phyloP scores from a whole-genome alignment of 768 basidiomycete genomes.

The Clitopilus hobsonii region DNA sequence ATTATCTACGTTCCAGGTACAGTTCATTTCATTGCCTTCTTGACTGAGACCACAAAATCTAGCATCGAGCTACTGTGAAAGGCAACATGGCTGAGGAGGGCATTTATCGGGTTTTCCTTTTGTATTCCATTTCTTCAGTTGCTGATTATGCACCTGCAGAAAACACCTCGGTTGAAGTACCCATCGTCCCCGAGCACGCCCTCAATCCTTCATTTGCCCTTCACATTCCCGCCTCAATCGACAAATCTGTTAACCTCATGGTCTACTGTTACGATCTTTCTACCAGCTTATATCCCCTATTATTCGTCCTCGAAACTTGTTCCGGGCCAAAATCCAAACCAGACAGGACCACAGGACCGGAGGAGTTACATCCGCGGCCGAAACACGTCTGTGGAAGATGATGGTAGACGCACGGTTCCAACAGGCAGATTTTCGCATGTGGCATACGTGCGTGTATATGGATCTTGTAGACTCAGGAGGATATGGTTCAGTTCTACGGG shows the following conservation, averaged over 20 bases:
- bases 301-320: slow-evolving; percentile 47
- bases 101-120: too few relatives aligned
- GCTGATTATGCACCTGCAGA: slow-evolving; percentile 28
- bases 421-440: slow-evolving; percentile 58
- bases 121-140: slow-evolving; percentile 2
- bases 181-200: slow-evolving; percentile 24
- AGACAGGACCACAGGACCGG: slow-evolving; percentile 1
- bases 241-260: slow-evolving; percentile 62
- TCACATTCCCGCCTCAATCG: slow-evolving; percentile 55
- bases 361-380: background rate
- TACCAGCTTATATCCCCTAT: slow-evolving; percentile 55
- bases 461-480: slow-evolving; percentile 70
- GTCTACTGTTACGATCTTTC: slow-evolving; percentile 59
- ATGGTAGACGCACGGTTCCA: slow-evolving; percentile 27
- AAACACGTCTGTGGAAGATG: background rate
- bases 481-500: slow-evolving; percentile 69
- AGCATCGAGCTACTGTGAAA: too few relatives aligned
- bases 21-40: slow-evolving; percentile 9
- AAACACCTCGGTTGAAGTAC: slow-evolving; percentile 46
- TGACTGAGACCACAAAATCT: too few relatives aligned
- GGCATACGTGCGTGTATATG: slow-evolving; percentile 72
- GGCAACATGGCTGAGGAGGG: too few relatives aligned
- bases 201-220: slow-evolving; percentile 68
- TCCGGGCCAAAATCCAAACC: too few relatives aligned
- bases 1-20: slow-evolving; percentile 80